These are phyloP conservation scores for Sporisorium graminicola DNA, from an alignment of 1,284 basidiomycete genomes.

Conservation along the genomic window DNA sequence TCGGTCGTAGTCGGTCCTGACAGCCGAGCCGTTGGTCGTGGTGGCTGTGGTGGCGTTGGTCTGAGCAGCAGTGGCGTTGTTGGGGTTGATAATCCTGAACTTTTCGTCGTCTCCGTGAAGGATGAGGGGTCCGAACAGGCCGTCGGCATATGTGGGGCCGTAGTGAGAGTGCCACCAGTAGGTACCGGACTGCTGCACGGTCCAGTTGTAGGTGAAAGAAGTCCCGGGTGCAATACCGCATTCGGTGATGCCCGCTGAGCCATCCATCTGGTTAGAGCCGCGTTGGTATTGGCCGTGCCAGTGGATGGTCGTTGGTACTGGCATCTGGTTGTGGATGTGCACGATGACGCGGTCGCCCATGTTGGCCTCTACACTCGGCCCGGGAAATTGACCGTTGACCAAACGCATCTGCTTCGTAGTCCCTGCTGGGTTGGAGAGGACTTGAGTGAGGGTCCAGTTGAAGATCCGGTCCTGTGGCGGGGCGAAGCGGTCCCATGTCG, in stretches of 20 bases:
- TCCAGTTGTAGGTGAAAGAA: conserved; percentile 56
- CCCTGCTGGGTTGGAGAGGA: conserved; percentile 53
- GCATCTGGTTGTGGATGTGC: conserved; percentile 54
- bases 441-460: conserved; percentile 54
- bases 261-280: conserved; percentile 61
- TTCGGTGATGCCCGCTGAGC: conserved; percentile 60
- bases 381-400: conserved; percentile 58
- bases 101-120: conserved; percentile 67
- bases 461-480: conserved; percentile 49
- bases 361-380: conserved; percentile 56
- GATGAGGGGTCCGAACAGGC: conserved; percentile 65
- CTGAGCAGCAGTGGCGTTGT: conserved; percentile 11
- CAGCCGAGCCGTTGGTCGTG: conserved; percentile 30
- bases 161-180: conserved; percentile 71
- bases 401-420: conserved; percentile 54
- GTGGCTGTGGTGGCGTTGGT: conserved; percentile 11
- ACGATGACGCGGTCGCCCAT: conserved; percentile 61
- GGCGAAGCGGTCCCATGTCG: conserved; percentile 50
- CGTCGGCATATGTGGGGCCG: conserved; percentile 60
- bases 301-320: conserved; percentile 48
- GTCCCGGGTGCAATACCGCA: conserved; percentile 63
- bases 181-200: conserved; percentile 69
- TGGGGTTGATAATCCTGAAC: conserved; percentile 24
- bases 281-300: conserved; percentile 67
- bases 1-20: conserved; percentile 58